These are phyloP conservation scores for Zychaea mexicana DNA, from an alignment of 371 early-diverging fungal species.

Conservation along the genomic window DNA sequence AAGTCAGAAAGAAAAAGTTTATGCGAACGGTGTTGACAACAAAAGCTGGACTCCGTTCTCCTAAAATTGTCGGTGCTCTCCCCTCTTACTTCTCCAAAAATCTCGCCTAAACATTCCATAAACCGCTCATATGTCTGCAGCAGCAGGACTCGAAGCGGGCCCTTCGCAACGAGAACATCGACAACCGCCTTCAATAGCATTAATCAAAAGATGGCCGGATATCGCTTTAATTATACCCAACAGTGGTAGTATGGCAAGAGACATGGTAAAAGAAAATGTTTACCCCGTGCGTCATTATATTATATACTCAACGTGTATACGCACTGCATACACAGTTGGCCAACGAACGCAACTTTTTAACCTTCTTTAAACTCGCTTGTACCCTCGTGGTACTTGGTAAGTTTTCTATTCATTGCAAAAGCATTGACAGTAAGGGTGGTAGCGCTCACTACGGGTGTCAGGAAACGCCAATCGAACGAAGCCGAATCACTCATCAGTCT, in stretches of 20 bases:
- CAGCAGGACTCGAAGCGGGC: background rate
- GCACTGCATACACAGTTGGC: no score
- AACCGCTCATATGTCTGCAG: background rate
- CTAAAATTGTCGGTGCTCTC: no score
- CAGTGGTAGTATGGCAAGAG: conserved; percentile 15
- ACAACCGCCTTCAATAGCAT: background rate
- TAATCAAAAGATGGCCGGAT: conserved; percentile 4
- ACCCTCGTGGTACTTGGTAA: conserved; percentile 46
- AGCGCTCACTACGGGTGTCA: no score
- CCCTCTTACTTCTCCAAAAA: background rate
- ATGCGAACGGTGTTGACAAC: background rate
- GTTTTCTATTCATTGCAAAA: background rate
- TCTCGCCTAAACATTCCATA: no score
- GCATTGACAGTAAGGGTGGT: no score
- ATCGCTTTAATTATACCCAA: conserved; percentile 14
- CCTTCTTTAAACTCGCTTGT: conserved; percentile 39
- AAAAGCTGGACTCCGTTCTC: no score
- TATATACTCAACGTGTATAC: no score
- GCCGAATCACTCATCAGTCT: background rate
- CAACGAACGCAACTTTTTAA: conserved; percentile 49
- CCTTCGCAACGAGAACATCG: background rate
- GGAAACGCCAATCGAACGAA: no score
- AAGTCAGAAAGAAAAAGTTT: background rate
- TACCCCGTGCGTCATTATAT: no score
- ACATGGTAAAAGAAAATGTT: conserved; percentile 1